Base-by-base conservation (phyloP, 2,329 filamentous ascomycete species). In the Fusarium oxysporum region DNA sequence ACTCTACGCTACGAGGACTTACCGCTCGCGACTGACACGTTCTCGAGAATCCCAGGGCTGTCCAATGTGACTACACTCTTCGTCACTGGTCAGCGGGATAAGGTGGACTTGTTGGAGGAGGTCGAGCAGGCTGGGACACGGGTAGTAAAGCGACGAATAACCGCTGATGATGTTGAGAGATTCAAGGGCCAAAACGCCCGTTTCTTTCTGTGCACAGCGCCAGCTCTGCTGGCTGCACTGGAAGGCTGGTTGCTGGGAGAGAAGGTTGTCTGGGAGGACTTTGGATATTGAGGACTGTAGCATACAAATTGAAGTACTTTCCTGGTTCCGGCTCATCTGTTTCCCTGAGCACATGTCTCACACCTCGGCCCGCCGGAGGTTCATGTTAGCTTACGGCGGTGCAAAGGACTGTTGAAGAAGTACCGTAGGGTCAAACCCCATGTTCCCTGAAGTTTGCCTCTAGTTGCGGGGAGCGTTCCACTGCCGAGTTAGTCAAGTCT, bases 1-100 rank as follows among this genome's bases (percentile, higher is more conserved):
- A 91, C 89, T 4, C 74, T 95, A 8, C 84, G 87, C 11, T 80
- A 81, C 1, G 85, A 84, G 6, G 94, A 97, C 80, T 62, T 93
- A 2, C 84, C 84, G 1, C 80, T 96, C 2, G 92, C 90, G 0
- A 76, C 84, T 3, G 89, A 94, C 71, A 84, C 86, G 1, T 85
- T 96, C 44, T 78, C 82, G 30, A 82, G 80, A 38, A 85, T 88
- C 65, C 84, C 84, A 0, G 84, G 83, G 1, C 80, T 96, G 16
- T 87, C 84, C 0, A 64, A 65, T 0, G 83, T 83, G 21, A 87
- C 91, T 32, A 86, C 73, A 19, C 72, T 96, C 2, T 96, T 93
- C 73, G 80, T 96, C 10, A 95, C 93, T 0, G 86, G 89, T 0
- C 70, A 60, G 7, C 70, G 43, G 8, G 80, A 79, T 13, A 77